These are phyloP conservation scores for Hyphopichia homilentoma DNA, from an alignment of 805 yeast genomes.

Conservation along the genomic window DNA sequence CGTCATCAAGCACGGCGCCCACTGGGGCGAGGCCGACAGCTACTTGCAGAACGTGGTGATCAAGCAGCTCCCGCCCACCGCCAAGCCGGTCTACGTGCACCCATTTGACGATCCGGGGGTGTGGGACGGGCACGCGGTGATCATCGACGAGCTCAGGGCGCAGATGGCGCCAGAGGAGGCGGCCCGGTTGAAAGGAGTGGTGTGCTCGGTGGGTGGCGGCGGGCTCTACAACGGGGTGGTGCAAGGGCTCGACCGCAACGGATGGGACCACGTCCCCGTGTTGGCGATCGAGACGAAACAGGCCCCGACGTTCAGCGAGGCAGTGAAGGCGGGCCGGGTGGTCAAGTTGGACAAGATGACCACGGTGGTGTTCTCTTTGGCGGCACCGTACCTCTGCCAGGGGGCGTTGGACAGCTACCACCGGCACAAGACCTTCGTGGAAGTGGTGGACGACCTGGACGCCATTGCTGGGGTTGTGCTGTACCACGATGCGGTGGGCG, in stretches of 20 bases:
- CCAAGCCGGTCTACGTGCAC: conserved; percentile 48
- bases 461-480: conserved; percentile 51
- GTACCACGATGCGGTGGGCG: conserved; percentile 48
- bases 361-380: conserved; percentile 62
- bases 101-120: conserved; percentile 51
- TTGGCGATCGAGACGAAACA: conserved; percentile 56
- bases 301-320: conserved; percentile 53
- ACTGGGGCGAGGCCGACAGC: conserved; percentile 51
- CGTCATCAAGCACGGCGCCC: conserved; percentile 43
- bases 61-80: conserved; percentile 10
- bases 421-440: conserved; percentile 18
- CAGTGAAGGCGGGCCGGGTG: conserved; percentile 44
- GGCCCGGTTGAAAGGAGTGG: conserved; percentile 37
- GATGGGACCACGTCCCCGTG: conserved; percentile 21
- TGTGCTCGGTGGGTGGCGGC: conserved; percentile 58
- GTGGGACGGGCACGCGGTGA: conserved; percentile 53
- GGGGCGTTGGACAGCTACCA: conserved; percentile 44
- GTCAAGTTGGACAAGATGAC: conserved; percentile 43
- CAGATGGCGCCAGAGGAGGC: conserved; percentile 18
- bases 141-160: conserved; percentile 41
- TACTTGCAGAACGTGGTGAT: conserved; percentile 28
- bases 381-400: conserved; percentile 54
- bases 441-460: conserved; percentile 45
- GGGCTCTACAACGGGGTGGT: conserved; percentile 53
- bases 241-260: conserved; percentile 37